phyloP scores from a whole-genome alignment of 805 yeast genomes.

The Vanderwaltozyma tropicalis region DNA sequence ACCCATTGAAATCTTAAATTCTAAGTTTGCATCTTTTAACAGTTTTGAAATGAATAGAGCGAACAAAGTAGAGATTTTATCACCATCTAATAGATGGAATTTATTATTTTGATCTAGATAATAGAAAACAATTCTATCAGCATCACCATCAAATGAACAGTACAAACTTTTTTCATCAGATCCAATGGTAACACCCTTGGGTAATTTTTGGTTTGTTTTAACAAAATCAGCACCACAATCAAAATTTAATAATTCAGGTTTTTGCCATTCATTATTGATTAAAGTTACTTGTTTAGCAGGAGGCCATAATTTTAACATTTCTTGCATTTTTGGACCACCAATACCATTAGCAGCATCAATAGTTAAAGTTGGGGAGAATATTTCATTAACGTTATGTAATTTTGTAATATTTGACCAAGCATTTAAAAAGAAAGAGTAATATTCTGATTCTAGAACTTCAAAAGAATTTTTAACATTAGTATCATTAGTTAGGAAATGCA shows the following conservation, averaged over 20 bases:
- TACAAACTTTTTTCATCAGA: slow-evolving; percentile 37
- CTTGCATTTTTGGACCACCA: slow-evolving; percentile 66
- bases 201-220: slow-evolving; percentile 76
- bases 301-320: slow-evolving; percentile 31
- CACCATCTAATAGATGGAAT: slow-evolving; percentile 76
- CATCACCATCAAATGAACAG: slow-evolving; percentile 94
- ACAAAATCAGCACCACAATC: slow-evolving; percentile 95
- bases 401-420: slow-evolving; percentile 21
- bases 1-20: slow-evolving; percentile 43
- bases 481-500: slow-evolving; percentile 75
- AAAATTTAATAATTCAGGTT: slow-evolving; percentile 54
- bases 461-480: slow-evolving; percentile 51
- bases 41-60: slow-evolving; percentile 56
- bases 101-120: slow-evolving; percentile 32
- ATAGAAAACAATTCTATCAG: slow-evolving; percentile 86
- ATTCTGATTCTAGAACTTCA: slow-evolving; percentile 49
- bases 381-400: slow-evolving; percentile 8
- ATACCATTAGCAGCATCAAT: slow-evolving; percentile 97
- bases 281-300: slow-evolving; percentile 30
- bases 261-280: slow-evolving; percentile 44
- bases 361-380: slow-evolving; percentile 32
- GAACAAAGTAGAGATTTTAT: slow-evolving; percentile 77
- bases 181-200: slow-evolving; percentile 46
- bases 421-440: slow-evolving; percentile 49
- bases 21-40: slow-evolving; percentile 35